These are phyloP conservation scores for Passiflora organensis DNA, from an alignment of 345 rosid genomes.

Conservation along the genomic window DNA sequence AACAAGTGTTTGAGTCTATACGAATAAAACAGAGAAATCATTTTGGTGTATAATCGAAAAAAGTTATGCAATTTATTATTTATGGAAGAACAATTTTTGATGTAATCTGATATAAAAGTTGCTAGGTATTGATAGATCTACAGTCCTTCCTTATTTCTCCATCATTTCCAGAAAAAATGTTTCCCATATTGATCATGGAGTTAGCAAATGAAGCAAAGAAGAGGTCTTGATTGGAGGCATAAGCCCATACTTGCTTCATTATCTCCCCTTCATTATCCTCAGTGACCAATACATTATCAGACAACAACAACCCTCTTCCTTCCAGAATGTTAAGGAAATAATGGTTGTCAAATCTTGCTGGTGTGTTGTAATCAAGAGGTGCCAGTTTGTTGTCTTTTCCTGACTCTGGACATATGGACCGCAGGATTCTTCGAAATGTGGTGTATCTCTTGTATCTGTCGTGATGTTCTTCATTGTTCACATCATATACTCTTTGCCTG, in stretches of 20 bases:
- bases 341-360: conserved; percentile 61
- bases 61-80: too few species aligned
- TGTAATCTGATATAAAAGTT: too few species aligned
- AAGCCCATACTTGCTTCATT: conserved; percentile 40
- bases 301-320: conserved; percentile 57
- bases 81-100: too few species aligned
- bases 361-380: conserved; percentile 53
- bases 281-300: conserved; percentile 48
- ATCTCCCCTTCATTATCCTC: conserved; percentile 50
- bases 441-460: conserved; percentile 49
- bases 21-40: too few species aligned
- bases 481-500: conserved; percentile 46
- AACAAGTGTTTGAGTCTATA: too few species aligned
- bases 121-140: conserved; percentile 41
- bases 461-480: conserved; percentile 28
- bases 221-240: conserved; percentile 41
- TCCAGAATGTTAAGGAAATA: conserved; percentile 54
- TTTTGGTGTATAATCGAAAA: too few species aligned
- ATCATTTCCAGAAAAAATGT: conserved; percentile 38
- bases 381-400: conserved; percentile 42
- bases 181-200: conserved; percentile 70
- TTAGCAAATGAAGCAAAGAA: conserved; percentile 47
- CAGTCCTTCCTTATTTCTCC: conserved; percentile 60
- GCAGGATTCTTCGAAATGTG: conserved; percentile 40
- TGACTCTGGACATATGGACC: conserved; percentile 53